Percentiles rank a stretch among this genome's conserved stretches.
Evolutionary conservation across 176 grass and related monocot species (phyloP).

Genomic region (Aechmea fasciata): DNA sequence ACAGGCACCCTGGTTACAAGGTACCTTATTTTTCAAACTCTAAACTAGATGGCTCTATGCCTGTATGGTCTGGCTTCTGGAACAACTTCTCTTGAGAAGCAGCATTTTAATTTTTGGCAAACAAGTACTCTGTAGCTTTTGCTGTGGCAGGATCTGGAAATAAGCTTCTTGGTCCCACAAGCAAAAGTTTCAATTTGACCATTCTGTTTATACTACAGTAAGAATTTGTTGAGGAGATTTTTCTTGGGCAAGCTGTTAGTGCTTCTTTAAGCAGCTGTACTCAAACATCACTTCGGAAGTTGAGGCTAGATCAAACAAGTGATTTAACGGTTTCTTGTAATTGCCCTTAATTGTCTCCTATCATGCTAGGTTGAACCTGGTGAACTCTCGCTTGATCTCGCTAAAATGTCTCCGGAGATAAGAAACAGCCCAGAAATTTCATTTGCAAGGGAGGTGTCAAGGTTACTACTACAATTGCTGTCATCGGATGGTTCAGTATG

Average conservation of each 20-base stretch:
- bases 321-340: slow-evolving; percentile 8
- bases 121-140: too few relatives aligned
- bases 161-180: neutral
- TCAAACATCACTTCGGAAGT: too few relatives aligned
- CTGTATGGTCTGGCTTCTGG: too few relatives aligned
- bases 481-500: neutral
- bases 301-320: too few relatives aligned
- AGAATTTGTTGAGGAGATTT: too few relatives aligned
- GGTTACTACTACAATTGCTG: slow-evolving; percentile 27
- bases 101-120: too few relatives aligned
- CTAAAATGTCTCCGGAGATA: slow-evolving; percentile 88
- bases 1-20: slow-evolving; percentile 98
- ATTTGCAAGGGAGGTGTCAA: slow-evolving; percentile 87
- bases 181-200: too few relatives aligned
- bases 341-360: slow-evolving; percentile 15
- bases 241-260: too few relatives aligned
- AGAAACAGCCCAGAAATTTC: slow-evolving; percentile 61
- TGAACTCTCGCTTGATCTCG: slow-evolving; percentile 85
- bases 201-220: too few relatives aligned
- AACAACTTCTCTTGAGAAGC: too few relatives aligned
- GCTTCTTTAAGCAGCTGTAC: too few relatives aligned
- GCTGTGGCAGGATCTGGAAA: too few relatives aligned
- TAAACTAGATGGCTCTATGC: slow-evolving; percentile 10
- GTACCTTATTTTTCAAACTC: slow-evolving; percentile 24
- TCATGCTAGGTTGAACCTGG: slow-evolving; percentile 64